Base-by-base conservation (phyloP, 345 rosid genomes). In the Bretschneidera sinensis region DNA sequence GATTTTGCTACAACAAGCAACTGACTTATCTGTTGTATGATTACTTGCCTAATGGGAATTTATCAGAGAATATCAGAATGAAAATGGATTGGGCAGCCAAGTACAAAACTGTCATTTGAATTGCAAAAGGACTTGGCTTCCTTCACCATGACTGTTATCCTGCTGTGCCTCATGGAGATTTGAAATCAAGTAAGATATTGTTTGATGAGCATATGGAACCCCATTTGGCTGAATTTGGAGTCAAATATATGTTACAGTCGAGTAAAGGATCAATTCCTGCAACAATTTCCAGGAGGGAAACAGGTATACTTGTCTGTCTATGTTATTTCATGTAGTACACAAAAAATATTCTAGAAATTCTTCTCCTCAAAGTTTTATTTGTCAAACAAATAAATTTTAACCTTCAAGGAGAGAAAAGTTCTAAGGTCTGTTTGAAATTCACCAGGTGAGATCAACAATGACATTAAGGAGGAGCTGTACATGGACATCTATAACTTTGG, bases 71-170 rank as follows among this genome's bases (percentile, higher is more conserved):
- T 60, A 71, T 80, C 22, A 62, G 49, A 50, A 35, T 64, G 63
- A 83, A 75, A 55, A 76, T 76, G 70, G 94, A 89, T 35, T 89
- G 96, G 97, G 55, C 60, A 20, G 61, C 79, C 21, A 89, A 89
- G 74, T 76, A 68, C 74, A 80, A 68, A 65, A 82, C 83, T 61
- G 75, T 89, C 19, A 71, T n/a, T 59, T 90, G 94, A 57, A 74
- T 92, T 69, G 97, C 96, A 1, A 85, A 79, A 54, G 98, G 92
- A 52, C 87, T 89, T 25, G 62, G 75, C 69, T 92, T 84, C 77
- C 96, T 92, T 78, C 98, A 92, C 79, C 90, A 87, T 69, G 97
- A 89, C 31, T 89, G 95, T 21, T 74, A 71, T 57, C 98, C 98
- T 60, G 78, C 94, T 43, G 81, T 92, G 53, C 87, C 96, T 5